Conservation (phyloP, 2,329 filamentous ascomycete genomes). For the Fusarium drepaniforme region DNA sequence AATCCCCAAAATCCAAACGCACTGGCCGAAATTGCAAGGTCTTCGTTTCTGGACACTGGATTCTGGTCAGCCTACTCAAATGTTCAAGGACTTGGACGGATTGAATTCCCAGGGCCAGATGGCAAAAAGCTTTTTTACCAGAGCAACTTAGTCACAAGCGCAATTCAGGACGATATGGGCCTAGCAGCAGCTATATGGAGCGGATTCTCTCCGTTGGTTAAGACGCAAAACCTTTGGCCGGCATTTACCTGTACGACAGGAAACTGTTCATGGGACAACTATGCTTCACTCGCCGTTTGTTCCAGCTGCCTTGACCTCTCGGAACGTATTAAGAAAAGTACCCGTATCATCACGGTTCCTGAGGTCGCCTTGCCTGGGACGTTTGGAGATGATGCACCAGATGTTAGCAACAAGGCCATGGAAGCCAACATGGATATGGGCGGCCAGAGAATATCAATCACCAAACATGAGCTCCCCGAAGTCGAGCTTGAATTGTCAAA, state of each 20-base stretch:
- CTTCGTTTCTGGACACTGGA: not conserved
- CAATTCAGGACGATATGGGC: not conserved
- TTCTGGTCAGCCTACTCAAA: not conserved
- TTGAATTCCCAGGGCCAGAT: not conserved
- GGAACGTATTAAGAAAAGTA: not conserved
- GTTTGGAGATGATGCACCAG: not conserved
- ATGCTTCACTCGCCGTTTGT: constrained; percentile 11
- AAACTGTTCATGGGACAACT: constrained; percentile 24
- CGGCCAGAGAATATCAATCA: not conserved
- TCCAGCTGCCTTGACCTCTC: constrained; percentile 13
- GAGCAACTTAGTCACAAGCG: not conserved
- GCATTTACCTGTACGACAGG: constrained; percentile 9
- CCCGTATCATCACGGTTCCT: not conserved
- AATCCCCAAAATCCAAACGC: not conserved
- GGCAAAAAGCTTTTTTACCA: not conserved
- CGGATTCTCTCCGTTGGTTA: constrained; percentile 6
- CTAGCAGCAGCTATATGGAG: constrained; percentile 20
- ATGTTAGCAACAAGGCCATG: not conserved
- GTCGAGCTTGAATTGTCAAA: not conserved
- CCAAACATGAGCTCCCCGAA: not conserved
- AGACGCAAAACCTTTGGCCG: not conserved
- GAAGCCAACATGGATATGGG: accelerated
- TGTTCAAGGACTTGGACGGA: not conserved
- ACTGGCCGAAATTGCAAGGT: not conserved
- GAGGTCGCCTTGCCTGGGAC: not conserved